Evolutionary conservation across 2,329 filamentous ascomycete species (phyloP).

Genomic region (Colletotrichum eleusines): DNA sequence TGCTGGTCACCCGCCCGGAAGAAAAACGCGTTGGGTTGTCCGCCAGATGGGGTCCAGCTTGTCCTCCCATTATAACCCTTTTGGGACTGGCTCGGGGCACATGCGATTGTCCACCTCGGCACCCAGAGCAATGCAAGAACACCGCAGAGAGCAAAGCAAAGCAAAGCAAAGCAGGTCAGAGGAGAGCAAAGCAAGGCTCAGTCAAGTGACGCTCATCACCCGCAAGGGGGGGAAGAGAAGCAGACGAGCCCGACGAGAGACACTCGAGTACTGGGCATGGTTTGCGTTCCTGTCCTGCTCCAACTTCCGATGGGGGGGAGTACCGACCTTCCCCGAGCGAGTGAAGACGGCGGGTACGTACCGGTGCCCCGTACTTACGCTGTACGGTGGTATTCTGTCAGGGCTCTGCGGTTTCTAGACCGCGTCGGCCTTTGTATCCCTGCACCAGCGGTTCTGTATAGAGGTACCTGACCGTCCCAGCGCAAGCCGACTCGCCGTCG

Average conservation of each 20-base stretch:
- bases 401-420: constrained; percentile 21
- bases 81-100: constrained; percentile 14
- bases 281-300: constrained; percentile 10
- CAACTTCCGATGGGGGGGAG: constrained; percentile 13
- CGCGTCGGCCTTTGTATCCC: constrained; percentile 10
- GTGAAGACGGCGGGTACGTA: not conserved
- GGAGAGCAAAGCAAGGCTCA: not conserved
- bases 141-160: not conserved
- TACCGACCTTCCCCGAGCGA: constrained; percentile 37
- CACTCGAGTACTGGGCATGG: not conserved
- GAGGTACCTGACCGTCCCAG: constrained; percentile 4
- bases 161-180: not conserved
- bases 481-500: not conserved
- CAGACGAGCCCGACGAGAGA: not conserved
- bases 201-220: not conserved
- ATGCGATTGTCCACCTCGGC: not conserved
- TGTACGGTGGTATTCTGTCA: not conserved
- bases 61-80: constrained; percentile 2
- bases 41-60: constrained; percentile 23
- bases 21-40: constrained; percentile 21
- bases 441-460: not conserved
- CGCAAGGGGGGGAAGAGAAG: not conserved
- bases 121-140: not conserved
- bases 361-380: too few species aligned
- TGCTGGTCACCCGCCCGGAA: constrained; percentile 25